Conservation (phyloP, 768 basidiomycete genomes). For the Lentinula detonsa region DNA sequence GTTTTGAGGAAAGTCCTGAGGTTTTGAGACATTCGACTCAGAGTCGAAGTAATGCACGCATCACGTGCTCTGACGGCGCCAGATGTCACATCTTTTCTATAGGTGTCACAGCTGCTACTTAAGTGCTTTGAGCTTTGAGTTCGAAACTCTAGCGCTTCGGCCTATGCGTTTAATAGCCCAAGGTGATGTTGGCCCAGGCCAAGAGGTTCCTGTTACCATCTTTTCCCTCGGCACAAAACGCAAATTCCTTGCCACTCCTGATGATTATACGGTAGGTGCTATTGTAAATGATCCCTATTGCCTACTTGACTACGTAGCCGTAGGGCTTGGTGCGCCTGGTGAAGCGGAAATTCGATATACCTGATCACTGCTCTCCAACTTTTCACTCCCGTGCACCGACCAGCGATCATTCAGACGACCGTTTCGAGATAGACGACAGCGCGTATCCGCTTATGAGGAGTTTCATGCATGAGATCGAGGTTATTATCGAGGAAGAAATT, state of each 20-base stretch:
- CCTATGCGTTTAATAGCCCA: not conserved
- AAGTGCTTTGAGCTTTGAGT: too few species aligned
- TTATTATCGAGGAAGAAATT: not conserved
- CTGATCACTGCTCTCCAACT: not conserved
- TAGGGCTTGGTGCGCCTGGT: slow-evolving; percentile 1
- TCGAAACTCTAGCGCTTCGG: too few species aligned
- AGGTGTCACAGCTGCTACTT: not conserved
- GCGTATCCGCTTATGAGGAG: not conserved
- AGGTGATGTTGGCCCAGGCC: not conserved
- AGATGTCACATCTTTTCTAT: not conserved
- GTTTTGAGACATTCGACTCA: not conserved
- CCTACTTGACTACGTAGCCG: not conserved
- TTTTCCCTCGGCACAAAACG: not conserved
- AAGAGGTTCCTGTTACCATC: not conserved
- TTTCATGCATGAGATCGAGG: not conserved
- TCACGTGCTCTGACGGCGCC: not conserved
- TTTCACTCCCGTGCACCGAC: not conserved
- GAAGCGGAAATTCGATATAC: not conserved
- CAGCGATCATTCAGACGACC: not conserved
- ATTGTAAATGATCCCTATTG: too few species aligned
- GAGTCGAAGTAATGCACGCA: not conserved
- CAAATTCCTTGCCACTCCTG: not conserved
- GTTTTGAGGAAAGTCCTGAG: not conserved
- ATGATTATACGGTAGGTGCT: not conserved
- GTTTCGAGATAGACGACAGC: not conserved